A percentile compares a stretch with the other conserved stretches of the same genome.
Evolutionary conservation across 768 basidiomycete species (phyloP).

Genomic region (Mycena venus): DNA sequence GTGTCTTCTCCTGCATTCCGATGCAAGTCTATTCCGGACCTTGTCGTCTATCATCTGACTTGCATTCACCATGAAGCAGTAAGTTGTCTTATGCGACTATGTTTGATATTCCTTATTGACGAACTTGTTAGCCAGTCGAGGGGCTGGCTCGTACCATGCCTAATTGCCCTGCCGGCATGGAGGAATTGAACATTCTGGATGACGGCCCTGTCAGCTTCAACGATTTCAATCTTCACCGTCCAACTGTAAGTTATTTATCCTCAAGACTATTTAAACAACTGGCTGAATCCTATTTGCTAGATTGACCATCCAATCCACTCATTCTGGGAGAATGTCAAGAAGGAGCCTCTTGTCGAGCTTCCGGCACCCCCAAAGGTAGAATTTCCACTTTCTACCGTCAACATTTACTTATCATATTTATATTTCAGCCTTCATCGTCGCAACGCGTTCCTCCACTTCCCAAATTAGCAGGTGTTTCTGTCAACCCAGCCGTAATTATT

Average conservation of each 20-base stretch:
- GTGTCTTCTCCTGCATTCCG: not conserved
- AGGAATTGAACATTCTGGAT: not conserved
- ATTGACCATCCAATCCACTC: constrained; percentile 19
- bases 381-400: no score
- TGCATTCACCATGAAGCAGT: not conserved
- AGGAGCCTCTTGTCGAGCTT: no score
- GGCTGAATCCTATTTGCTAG: not conserved
- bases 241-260: constrained; percentile 12
- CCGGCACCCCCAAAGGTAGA: no score
- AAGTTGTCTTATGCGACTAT: not conserved
- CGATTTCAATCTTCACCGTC: constrained; percentile 29
- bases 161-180: not conserved
- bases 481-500: not conserved
- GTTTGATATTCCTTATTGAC: not conserved
- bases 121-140: not conserved
- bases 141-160: not conserved
- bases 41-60: constrained; percentile 5
- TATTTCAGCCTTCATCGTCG: not conserved
- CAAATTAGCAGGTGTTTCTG: not conserved
- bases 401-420: no score
- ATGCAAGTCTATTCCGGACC: not conserved
- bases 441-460: not conserved
- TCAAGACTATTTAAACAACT: not conserved
- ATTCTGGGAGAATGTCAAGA: not conserved
- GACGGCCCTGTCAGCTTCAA: constrained; percentile 25